phyloP scores from a whole-genome alignment of 1,284 basidiomycete genomes.

The Hypsizygus ulmarius region DNA sequence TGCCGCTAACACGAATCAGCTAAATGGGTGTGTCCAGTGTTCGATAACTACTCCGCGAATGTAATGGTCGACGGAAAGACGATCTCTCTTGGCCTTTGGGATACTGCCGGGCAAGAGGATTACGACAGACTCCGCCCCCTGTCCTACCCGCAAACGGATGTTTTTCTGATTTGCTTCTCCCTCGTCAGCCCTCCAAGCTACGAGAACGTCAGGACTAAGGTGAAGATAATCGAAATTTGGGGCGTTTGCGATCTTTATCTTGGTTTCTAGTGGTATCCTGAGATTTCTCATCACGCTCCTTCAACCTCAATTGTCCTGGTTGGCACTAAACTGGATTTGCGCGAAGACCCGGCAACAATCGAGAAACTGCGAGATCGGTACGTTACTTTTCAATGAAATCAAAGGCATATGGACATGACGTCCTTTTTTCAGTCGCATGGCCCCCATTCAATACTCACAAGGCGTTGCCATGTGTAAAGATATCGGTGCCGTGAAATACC shows the following conservation, averaged over 20 bases:
- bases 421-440: slow-evolving; percentile 70
- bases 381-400: slow-evolving; percentile 10
- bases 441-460: slow-evolving; percentile 90
- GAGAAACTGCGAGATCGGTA: slow-evolving; percentile 91
- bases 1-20: neutral
- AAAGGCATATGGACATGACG: slow-evolving; percentile 13
- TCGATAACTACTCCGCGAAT: slow-evolving; percentile 94
- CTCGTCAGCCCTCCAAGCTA: slow-evolving; percentile 96
- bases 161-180: slow-evolving; percentile 99
- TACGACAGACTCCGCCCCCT: slow-evolving; percentile 97
- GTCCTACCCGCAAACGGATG: slow-evolving; percentile 98
- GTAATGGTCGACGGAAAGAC: slow-evolving; percentile 99
- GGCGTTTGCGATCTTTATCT: slow-evolving; percentile 12
- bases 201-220: slow-evolving; percentile 98
- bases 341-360: slow-evolving; percentile 90
- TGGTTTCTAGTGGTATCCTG: slow-evolving; percentile 83
- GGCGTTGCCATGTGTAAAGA: slow-evolving; percentile 91
- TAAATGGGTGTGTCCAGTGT: slow-evolving; percentile 49
- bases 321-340: slow-evolving; percentile 96
- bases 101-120: slow-evolving; percentile 99
- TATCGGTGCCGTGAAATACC: slow-evolving; percentile 93
- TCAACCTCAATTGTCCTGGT: slow-evolving; percentile 93
- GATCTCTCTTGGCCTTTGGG: slow-evolving; percentile 96
- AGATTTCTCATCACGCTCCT: slow-evolving; percentile 96
- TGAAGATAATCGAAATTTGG: slow-evolving; percentile 33